phyloP scores from a whole-genome alignment of 257 asterid species.

The Knoxia roxburghii region DNA sequence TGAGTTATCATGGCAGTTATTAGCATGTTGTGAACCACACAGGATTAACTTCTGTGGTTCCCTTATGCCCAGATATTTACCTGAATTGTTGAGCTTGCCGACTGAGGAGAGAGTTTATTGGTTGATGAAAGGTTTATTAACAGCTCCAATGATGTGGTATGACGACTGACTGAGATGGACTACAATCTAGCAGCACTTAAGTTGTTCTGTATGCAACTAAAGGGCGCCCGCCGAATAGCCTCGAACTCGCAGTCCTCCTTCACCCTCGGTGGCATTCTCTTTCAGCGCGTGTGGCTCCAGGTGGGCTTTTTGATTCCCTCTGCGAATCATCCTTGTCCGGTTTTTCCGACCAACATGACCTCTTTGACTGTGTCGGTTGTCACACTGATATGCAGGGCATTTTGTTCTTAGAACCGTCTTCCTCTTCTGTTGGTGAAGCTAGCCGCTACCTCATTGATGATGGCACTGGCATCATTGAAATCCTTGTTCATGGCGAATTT shows the following conservation, averaged over 20 bases:
- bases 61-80: no score
- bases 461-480: constrained; percentile 64
- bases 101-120: no score
- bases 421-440: constrained; percentile 17
- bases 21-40: no score
- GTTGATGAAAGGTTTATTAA: not conserved
- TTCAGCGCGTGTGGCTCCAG: constrained; percentile 97
- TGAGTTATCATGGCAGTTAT: no score
- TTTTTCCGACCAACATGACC: constrained; percentile 3
- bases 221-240: constrained; percentile 35
- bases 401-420: constrained; percentile 43
- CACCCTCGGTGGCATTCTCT: constrained; percentile 71
- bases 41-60: no score
- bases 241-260: constrained; percentile 35
- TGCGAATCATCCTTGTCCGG: no score
- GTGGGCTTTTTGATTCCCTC: constrained; percentile 21
- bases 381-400: constrained; percentile 42
- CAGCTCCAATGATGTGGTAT: not conserved
- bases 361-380: not conserved
- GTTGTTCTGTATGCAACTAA: constrained; percentile 59
- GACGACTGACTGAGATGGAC: constrained; percentile 40
- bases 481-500: constrained; percentile 36
- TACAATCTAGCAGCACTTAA: constrained; percentile 75
- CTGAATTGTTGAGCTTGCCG: no score
- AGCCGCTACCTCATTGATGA: constrained; percentile 57